Conservation (phyloP, 768 basidiomycete species). For the Tulasnella calospora region DNA sequence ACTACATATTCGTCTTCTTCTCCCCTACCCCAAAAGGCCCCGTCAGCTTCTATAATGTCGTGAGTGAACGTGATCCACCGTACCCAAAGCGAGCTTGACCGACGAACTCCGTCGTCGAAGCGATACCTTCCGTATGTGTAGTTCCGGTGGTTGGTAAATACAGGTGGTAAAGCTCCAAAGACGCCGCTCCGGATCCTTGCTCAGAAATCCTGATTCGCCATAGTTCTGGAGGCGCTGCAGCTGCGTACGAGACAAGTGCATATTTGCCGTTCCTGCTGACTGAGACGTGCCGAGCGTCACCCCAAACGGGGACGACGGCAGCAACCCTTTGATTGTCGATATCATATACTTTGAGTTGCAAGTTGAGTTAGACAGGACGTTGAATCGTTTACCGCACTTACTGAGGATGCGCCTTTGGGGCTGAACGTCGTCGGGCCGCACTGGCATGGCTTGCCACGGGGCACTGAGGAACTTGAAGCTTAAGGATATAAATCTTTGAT, state of each 20-base stretch:
- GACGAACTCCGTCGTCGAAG: slow-evolving; percentile 77
- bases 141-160: not conserved
- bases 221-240: slow-evolving; percentile 69
- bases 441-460: slow-evolving; percentile 44
- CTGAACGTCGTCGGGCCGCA: slow-evolving; percentile 61
- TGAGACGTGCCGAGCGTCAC: slow-evolving; percentile 67
- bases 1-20: slow-evolving; percentile 71
- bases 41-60: not conserved
- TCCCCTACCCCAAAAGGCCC: slow-evolving; percentile 38
- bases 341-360: slow-evolving; percentile 53
- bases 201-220: slow-evolving; percentile 58
- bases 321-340: slow-evolving; percentile 58
- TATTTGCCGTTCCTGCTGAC: slow-evolving; percentile 55
- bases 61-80: not conserved
- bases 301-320: slow-evolving; percentile 67
- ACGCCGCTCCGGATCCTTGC: slow-evolving; percentile 33
- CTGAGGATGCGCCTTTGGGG: slow-evolving; percentile 55
- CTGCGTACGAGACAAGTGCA: slow-evolving; percentile 70
- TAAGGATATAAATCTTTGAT: slow-evolving; percentile 48
- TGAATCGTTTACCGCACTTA: slow-evolving; percentile 30
- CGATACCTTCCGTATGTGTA: slow-evolving; percentile 27
- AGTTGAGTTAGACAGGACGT: not conserved
- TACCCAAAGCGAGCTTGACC: slow-evolving; percentile 73
- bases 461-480: slow-evolving; percentile 57
- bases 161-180: not conserved